phyloP scores from a whole-genome alignment of 1,284 basidiomycete genomes.

The Leccinum pallidistipes region DNA sequence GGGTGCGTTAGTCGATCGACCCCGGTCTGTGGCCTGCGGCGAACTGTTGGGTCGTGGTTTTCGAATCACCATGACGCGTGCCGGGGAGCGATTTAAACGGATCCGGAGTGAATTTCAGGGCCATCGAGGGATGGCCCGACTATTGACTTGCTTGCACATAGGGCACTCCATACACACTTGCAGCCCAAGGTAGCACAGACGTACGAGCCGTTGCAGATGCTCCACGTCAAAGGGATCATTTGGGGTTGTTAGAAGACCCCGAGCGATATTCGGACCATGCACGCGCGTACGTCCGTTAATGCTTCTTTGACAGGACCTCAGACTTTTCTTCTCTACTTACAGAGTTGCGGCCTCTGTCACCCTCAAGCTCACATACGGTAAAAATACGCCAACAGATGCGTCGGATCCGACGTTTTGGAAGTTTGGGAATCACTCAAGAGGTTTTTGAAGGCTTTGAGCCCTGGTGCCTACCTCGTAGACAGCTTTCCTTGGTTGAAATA shows the following conservation, averaged over 20 bases:
- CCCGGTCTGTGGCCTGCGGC: conserved; percentile 5
- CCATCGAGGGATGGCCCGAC: neutral
- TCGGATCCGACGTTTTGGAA: conserved; percentile 7
- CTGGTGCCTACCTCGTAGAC: conserved; percentile 14
- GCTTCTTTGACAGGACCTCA: neutral
- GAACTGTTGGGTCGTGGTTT: conserved; percentile 13
- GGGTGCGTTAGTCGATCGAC: conserved; percentile 1
- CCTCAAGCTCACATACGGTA: conserved; percentile 16
- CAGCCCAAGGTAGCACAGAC: conserved; percentile 7
- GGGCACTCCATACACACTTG: conserved; percentile 12
- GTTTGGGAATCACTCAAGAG: neutral
- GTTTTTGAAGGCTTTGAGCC: neutral
- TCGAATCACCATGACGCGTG: neutral
- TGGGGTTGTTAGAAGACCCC: conserved; percentile 6
- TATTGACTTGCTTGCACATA: neutral
- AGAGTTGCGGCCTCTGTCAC: conserved; percentile 10
- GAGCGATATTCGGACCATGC: conserved; percentile 1
- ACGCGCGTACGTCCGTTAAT: neutral
- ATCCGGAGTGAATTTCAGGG: neutral
- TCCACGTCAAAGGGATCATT: conserved; percentile 1
- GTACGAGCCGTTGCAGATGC: conserved; percentile 5
- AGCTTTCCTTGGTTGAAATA: conserved; percentile 14
- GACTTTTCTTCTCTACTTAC: neutral
- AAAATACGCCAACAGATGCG: neutral
- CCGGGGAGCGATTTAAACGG: conserved; percentile 10